Evolutionary conservation across 1,284 basidiomycete species (phyloP).

Genomic region (Ganoderma sp.): DNA sequence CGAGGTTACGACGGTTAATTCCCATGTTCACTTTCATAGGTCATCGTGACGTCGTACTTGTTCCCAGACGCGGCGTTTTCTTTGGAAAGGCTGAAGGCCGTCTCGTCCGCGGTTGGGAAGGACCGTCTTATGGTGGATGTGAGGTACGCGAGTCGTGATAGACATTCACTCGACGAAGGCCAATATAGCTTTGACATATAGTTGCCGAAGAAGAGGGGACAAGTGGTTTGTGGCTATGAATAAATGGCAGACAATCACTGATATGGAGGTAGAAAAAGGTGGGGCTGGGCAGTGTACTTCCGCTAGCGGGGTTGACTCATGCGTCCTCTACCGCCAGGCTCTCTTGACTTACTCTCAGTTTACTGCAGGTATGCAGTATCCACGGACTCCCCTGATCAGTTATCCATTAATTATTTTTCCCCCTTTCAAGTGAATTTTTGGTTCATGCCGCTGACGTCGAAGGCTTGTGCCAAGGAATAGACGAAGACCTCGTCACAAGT

Average conservation of each 20-base stretch:
- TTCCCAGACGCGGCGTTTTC: constrained; percentile 88
- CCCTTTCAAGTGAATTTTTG: constrained; percentile 79
- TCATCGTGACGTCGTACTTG: constrained; percentile 96
- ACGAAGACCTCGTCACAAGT: constrained; percentile 88
- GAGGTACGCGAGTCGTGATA: constrained; percentile 59
- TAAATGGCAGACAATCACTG: constrained; percentile 97
- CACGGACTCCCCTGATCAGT: too few species aligned
- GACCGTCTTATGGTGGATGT: constrained; percentile 95
- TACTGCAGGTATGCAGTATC: constrained; percentile 70
- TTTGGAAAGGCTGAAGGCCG: constrained; percentile 67
- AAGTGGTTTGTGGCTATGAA: constrained; percentile 99
- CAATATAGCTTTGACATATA: constrained; percentile 40
- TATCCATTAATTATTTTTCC: constrained; percentile 17
- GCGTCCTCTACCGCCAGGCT: constrained; percentile 51
- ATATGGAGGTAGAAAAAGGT: constrained; percentile 91
- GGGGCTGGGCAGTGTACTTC: background rate
- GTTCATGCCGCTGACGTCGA: constrained; percentile 99
- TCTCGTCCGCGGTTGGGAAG: constrained; percentile 78
- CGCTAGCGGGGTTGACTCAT: too few species aligned
- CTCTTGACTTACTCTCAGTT: constrained; percentile 70
- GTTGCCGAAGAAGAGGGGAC: constrained; percentile 81
- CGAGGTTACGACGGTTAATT: background rate
- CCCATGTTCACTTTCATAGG: constrained; percentile 50
- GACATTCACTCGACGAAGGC: constrained; percentile 13
- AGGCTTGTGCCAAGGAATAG: constrained; percentile 96